Base-by-base conservation (phyloP, 441 rosid species). In the Mallotus japonicus region DNA sequence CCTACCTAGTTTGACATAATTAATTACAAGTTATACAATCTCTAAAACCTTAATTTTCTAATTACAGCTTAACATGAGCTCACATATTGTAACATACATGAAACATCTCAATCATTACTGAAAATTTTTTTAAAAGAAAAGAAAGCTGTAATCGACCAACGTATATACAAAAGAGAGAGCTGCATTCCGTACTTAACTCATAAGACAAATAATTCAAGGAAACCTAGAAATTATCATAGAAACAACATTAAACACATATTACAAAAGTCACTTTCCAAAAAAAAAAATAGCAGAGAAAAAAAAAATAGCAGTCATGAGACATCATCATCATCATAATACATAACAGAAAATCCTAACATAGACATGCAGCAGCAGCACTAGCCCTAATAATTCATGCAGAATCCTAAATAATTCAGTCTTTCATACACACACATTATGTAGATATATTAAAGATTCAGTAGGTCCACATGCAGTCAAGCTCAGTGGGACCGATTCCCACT, bases 391-490 rank as follows among this genome's bases (percentile, higher is more conserved):
- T 53, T 15, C 57, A 49, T 49, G 53, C 53, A 49, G 53, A 53
- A 53, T 3, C 57, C 57, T 53, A 53, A 53, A 53, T 53, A 53
- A 53, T 17, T 53, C 19, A 17, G 6, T 16, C 57, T 15, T 16
- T 53, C 9, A 53, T 10, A 49, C 16, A 13, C 11, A 53, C 46
- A 42, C 46, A 42, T 42, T 42, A 5, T 42, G 9, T 5, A 8
- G 46, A 53, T 17, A 53, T 15, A 15, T 40, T 55, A 40, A 19
- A 37, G 12, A 69, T 28, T 81, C 79, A 85, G 76, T 62, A 85
- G 73, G 87, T 83, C 97, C 98, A 92, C 83, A 90, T 70, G 80
- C 87, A 86, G 61, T 92, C 97, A 6, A 92, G 88, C 79, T 92
- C 97, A 1, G 84, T 83, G 5, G 82, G 67, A 65, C 85, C 83